A percentile compares a stretch with the other conserved stretches of the same genome.
Evolutionary conservation across 1,139 yeast genomes (phyloP).

Genomic region (Debaryomyces nepalensis): DNA sequence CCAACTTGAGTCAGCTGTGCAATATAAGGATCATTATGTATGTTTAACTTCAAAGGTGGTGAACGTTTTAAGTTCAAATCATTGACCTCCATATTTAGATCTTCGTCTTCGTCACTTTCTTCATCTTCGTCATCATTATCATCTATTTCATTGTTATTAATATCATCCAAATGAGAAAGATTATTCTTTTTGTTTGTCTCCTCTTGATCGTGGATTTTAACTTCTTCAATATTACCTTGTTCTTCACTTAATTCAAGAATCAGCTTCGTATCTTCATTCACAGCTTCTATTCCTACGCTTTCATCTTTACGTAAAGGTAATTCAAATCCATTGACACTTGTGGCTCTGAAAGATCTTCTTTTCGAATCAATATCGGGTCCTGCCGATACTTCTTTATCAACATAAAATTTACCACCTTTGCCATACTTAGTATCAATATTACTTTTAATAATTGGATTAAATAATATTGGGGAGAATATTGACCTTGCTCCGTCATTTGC

Average conservation of each 20-base stretch:
- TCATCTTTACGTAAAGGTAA: slow-evolving; percentile 21
- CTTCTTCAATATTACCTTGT: slow-evolving; percentile 31
- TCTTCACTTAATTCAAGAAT: slow-evolving; percentile 20
- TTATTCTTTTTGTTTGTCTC: no score
- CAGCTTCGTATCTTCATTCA: slow-evolving; percentile 15
- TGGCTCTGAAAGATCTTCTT: slow-evolving; percentile 37
- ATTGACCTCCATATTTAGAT: slow-evolving; percentile 22
- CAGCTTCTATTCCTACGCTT: neutral
- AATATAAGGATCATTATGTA: slow-evolving; percentile 23
- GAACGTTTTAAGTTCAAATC: slow-evolving; percentile 22
- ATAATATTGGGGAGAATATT: slow-evolving; percentile 77
- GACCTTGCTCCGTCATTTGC: slow-evolving; percentile 34
- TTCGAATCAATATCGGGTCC: slow-evolving; percentile 30
- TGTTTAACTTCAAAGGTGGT: slow-evolving; percentile 39
- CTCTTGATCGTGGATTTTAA: slow-evolving; percentile 8
- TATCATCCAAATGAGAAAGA: no score
- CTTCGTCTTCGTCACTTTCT: slow-evolving; percentile 46
- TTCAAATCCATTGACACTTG: slow-evolving; percentile 47
- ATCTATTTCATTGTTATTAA: no score
- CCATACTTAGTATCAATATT: slow-evolving; percentile 83
- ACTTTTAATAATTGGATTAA: slow-evolving; percentile 76
- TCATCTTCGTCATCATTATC: slow-evolving; percentile 33
- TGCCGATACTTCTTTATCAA: slow-evolving; percentile 39
- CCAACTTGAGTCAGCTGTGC: slow-evolving; percentile 7
- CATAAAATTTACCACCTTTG: slow-evolving; percentile 84